phyloP scores from a whole-genome alignment of 1,284 basidiomycete species.

The Ganoderma leucocontextum region DNA sequence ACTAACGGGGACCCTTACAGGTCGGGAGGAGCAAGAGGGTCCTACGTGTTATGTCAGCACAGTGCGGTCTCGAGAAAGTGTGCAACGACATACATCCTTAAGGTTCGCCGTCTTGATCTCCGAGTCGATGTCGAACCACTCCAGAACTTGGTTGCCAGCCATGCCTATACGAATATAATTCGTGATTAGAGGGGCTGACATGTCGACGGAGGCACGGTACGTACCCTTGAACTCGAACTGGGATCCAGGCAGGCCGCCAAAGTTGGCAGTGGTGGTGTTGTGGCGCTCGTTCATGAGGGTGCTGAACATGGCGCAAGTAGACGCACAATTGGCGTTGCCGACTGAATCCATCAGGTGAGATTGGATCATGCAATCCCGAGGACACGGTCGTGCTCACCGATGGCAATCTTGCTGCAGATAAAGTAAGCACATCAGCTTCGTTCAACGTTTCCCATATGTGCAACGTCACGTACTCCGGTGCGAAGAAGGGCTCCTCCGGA shows the following conservation, averaged over 20 bases:
- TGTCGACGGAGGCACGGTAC: background rate
- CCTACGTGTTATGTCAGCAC: constrained; percentile 43
- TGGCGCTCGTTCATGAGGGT: constrained; percentile 70
- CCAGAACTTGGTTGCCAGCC: constrained; percentile 72
- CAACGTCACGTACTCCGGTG: constrained; percentile 50
- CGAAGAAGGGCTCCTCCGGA: constrained; percentile 60
- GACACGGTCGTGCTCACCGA: constrained; percentile 46
- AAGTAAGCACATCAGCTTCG: background rate
- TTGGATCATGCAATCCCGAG: background rate
- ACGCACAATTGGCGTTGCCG: constrained; percentile 63
- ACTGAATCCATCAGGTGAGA: constrained; percentile 34
- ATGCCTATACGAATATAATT: constrained; percentile 47
- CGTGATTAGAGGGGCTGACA: background rate
- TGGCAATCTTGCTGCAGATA: constrained; percentile 57
- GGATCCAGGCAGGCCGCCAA: constrained; percentile 66
- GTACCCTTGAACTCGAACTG: constrained; percentile 64
- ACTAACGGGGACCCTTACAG: constrained; percentile 45
- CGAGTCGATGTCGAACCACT: constrained; percentile 68
- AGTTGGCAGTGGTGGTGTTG: constrained; percentile 62
- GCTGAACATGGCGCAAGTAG: constrained; percentile 71
- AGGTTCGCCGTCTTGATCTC: constrained; percentile 71
- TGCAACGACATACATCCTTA: constrained; percentile 53
- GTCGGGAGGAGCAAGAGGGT: constrained; percentile 68
- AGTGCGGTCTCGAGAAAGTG: background rate
- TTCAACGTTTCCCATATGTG: background rate